Evolutionary conservation across 352 stramenopile species (phyloP), one percentile per base, ranked within the genome.

Genomic region (Phytopythium delawarense): DNA sequence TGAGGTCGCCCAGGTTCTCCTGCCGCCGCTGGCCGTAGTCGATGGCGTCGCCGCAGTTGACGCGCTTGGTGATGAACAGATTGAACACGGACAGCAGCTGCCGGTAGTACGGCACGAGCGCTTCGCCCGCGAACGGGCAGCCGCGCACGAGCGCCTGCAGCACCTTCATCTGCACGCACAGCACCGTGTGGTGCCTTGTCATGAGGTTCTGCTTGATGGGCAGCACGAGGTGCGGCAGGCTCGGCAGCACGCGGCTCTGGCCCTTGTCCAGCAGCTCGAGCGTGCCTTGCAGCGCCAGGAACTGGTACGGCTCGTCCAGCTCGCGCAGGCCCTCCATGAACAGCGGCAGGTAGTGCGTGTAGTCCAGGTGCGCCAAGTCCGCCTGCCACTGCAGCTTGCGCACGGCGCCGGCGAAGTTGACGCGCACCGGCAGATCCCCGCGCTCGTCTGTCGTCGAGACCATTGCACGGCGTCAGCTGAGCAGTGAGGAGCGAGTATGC

Each of bases 271-370:
- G 63, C 65, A 98, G 72, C 59, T 98, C 85, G 35, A 91, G 75
- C 28, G 72, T 86, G 42, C 87, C 90, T 42, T 91, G 79, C 23
- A 89, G 68, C 12, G 87, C 82, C 21, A 96, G 63, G 59, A 96
- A 96, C 25, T 83, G 79, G 78, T 94, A 95, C 45, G 71, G 90
- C 62, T 95, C 80, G 57, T 94, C 76, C 34, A 89, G 61, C 34
- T 96, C 91, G n/a, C 91, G 84, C 7, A 98, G 67, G 0, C 92
- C 92, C 57, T 98, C 92, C 70, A 98, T 93, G 74, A 98, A 98
- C 44, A 98, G 69, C 8, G 92, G 92, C 52, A 98, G 62, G 63
- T 97, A 97, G 70, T 93, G 84, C 0, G 72, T 63, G 69, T 91
- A 96, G 71, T 97, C 88, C 23, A 97, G 70, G 37, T 85, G 71